A percentile compares a stretch with the other conserved stretches of the same genome.
phyloP scores from a whole-genome alignment of 1,284 basidiomycete genomes.

The Irpex lacteus region DNA sequence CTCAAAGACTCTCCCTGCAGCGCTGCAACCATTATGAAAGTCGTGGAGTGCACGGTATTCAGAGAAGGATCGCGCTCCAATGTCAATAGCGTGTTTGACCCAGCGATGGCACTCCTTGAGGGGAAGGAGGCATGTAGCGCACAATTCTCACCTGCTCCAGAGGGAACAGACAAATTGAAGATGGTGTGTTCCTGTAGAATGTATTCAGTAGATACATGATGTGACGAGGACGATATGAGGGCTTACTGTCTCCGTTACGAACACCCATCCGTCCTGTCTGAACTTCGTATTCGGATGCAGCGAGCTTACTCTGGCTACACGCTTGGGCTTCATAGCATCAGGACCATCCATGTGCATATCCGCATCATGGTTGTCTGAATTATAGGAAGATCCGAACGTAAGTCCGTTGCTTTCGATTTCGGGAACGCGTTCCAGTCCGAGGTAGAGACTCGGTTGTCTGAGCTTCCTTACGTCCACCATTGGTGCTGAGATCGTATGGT shows the following conservation, averaged over 20 bases:
- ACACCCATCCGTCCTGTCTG: conserved; percentile 18
- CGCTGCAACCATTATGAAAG: background rate
- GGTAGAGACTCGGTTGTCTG: conserved; percentile 20
- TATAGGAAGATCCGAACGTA: background rate
- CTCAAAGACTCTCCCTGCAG: too few relatives aligned
- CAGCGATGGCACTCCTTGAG: conserved; percentile 8
- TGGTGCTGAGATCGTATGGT: background rate
- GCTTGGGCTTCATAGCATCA: background rate
- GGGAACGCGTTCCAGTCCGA: conserved; percentile 21
- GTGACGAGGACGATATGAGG: background rate
- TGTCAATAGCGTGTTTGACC: conserved; percentile 13
- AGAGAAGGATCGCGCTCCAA: conserved; percentile 11
- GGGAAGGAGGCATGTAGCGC: conserved; percentile 12
- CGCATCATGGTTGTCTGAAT: background rate
- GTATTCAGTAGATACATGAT: background rate
- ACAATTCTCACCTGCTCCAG: conserved; percentile 2
- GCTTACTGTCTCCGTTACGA: conserved; percentile 18
- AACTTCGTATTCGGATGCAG: conserved; percentile 11
- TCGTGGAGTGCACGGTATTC: background rate
- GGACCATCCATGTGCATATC: background rate
- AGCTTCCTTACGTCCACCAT: conserved; percentile 11
- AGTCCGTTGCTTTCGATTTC: conserved; percentile 8
- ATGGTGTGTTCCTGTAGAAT: conserved; percentile 13
- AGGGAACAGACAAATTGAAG: conserved; percentile 8
- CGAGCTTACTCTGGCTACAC: conserved; percentile 14